Evolutionary conservation across 208 protist species (phyloP), one percentile per base, ranked within the genome.

Genomic region (Trypanosoma lewisi): DNA sequence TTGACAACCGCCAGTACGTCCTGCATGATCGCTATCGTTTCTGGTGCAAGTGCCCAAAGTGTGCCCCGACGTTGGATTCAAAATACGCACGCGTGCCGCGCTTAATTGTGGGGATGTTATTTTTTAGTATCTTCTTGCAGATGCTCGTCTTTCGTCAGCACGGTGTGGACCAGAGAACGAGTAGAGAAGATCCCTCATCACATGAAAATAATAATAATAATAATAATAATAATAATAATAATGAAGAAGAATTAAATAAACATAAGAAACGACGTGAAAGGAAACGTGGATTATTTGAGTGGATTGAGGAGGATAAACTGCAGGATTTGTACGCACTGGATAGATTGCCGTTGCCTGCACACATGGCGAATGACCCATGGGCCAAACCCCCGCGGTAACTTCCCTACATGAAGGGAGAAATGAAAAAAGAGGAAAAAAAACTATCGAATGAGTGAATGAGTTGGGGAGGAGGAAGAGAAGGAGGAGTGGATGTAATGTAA

Each of bases 1-100:
- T 91, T 61, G 86, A 95, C 67, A 88, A 91, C 63, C 83, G 89
- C 23, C 89, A 95, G 73, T 88, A 95, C 66, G 89, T 95, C n/a
- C 68, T 95, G 36, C 86, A 93, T 75, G 89, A 95, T 54, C 89
- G 85, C 54, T 95, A 95, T 69, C 75, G 73, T 21, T 95, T 95
- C 49, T 90, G 85, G 82, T 95, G 89, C 72, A 91, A 91, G 57
- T 95, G 89, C 70, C 82, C 85, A 34, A 86, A 85, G 56, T 95
- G 89, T 48, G 67, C 89, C 4, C 85, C 85, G 0, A 77, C 70
- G 30, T 45, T 93, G 16, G 85, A 93, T 48, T 63, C 63, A 42
- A 77, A 79, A 67, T 93, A 91, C 67, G 67, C 80, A 1, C 73
- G 68, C 7, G 59, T 81, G 28, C 82, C 89, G 1, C 59, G 72